Conservation (phyloP, 116 monocot species). For the Trichopus zeylanicus region DNA sequence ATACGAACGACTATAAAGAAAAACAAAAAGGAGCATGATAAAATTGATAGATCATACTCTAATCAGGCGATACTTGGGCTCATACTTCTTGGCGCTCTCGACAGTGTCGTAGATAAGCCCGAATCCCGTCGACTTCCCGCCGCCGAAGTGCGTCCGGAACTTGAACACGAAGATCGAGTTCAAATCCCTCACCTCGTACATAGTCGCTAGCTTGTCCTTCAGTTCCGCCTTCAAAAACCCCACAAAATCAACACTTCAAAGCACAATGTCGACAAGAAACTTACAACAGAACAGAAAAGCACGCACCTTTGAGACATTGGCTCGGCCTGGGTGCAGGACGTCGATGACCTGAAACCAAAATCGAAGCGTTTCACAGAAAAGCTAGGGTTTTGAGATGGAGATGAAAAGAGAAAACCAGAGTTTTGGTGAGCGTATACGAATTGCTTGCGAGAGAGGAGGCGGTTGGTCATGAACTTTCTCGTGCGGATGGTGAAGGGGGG, state of each 20-base stretch:
- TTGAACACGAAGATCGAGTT: constrained; percentile 68
- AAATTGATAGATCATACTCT: too few relatives aligned
- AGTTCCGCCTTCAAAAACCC: constrained; percentile 30
- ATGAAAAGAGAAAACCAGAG: background rate
- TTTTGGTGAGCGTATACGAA: constrained; percentile 7
- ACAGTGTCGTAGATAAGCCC: constrained; percentile 43
- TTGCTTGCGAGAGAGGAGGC: constrained; percentile 10
- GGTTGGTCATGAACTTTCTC: constrained; percentile 13
- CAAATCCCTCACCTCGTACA: constrained; percentile 57
- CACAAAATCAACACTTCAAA: background rate
- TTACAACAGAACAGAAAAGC: background rate
- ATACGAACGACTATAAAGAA: too few relatives aligned
- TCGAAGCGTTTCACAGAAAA: background rate
- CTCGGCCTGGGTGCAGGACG: constrained; percentile 8
- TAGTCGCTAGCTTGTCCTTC: constrained; percentile 41
- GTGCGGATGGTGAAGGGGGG: constrained; percentile 8
- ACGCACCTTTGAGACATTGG: constrained; percentile 11
- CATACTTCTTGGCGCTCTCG: constrained; percentile 40
- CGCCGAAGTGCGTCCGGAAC: constrained; percentile 53
- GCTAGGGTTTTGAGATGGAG: background rate
- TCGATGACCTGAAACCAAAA: constrained; percentile 7
- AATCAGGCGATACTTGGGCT: constrained; percentile 39
- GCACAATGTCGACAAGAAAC: background rate
- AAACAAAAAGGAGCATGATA: too few relatives aligned
- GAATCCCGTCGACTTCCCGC: constrained; percentile 30